Conservation (phyloP, 2,329 filamentous ascomycete species). For the Pyrenochaeta sp. region DNA sequence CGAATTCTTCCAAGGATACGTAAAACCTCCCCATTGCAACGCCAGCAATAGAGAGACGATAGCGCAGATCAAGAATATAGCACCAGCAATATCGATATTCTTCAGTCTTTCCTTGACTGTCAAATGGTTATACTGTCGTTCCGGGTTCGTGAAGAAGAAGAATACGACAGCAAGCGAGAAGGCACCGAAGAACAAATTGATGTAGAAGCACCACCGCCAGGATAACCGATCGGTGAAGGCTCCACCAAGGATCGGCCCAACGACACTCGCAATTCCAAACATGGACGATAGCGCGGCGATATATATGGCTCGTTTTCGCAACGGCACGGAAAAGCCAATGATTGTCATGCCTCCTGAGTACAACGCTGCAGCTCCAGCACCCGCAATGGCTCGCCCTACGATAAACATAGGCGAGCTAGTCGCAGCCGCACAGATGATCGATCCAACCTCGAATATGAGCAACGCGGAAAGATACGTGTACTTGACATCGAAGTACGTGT, state of each 20-base stretch:
- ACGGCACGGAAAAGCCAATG: slow-evolving; percentile 51
- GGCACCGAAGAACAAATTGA: slow-evolving; percentile 56
- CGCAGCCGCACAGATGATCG: slow-evolving; percentile 62
- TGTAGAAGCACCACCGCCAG: slow-evolving; percentile 55
- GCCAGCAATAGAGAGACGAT: slow-evolving; percentile 46
- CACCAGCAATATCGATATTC: slow-evolving; percentile 49
- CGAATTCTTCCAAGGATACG: slow-evolving; percentile 58
- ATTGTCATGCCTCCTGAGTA: slow-evolving; percentile 64
- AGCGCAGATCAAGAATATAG: slow-evolving; percentile 42
- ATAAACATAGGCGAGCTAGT: slow-evolving; percentile 63
- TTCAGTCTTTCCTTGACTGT: slow-evolving; percentile 45
- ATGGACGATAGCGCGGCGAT: slow-evolving; percentile 48
- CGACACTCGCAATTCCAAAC: slow-evolving; percentile 51
- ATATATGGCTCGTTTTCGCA: slow-evolving; percentile 55
- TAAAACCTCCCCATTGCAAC: slow-evolving; percentile 52
- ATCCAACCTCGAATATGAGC: slow-evolving; percentile 60
- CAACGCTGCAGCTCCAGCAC: slow-evolving; percentile 61
- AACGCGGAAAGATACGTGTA: slow-evolving; percentile 61
- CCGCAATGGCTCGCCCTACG: slow-evolving; percentile 63
- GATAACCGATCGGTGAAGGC: slow-evolving; percentile 50
- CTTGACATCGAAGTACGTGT: slow-evolving; percentile 65
- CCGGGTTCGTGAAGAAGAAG: slow-evolving; percentile 44
- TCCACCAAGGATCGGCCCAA: slow-evolving; percentile 55
- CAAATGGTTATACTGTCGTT: slow-evolving; percentile 37
- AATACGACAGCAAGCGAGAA: slow-evolving; percentile 43